Evolutionary conservation across 257 asterid genomes (phyloP).

Genomic region (Nyctanthes arbortristis): DNA sequence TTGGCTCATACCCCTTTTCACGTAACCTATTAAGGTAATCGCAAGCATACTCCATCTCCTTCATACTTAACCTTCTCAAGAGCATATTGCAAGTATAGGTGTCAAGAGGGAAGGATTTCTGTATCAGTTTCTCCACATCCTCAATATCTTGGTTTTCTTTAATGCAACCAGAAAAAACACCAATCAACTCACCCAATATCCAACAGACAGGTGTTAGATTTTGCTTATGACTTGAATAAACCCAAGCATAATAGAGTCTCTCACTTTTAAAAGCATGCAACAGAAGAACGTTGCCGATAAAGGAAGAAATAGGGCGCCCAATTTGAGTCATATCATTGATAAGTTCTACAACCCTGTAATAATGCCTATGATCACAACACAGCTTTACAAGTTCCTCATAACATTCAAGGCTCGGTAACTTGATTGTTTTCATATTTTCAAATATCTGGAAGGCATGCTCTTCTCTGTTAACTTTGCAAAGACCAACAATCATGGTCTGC

Average conservation of each 20-base stretch:
- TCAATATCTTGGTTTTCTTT: constrained; percentile 37
- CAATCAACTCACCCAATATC: constrained; percentile 63
- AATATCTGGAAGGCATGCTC: constrained; percentile 48
- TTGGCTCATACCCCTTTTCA: constrained; percentile 64
- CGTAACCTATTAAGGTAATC: constrained; percentile 39
- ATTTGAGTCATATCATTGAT: constrained; percentile 56
- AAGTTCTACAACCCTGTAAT: constrained; percentile 46
- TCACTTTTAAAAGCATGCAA: constrained; percentile 54
- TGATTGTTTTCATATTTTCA: constrained; percentile 44
- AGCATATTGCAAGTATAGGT: constrained; percentile 65
- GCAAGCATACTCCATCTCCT: constrained; percentile 44
- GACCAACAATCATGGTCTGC: constrained; percentile 60
- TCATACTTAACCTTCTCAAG: constrained; percentile 54
- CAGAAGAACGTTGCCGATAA: constrained; percentile 75
- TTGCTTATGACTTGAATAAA: constrained; percentile 28
- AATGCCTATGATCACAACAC: constrained; percentile 45
- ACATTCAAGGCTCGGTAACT: constrained; percentile 58
- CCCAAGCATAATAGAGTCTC: constrained; percentile 48
- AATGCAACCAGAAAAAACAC: constrained; percentile 55
- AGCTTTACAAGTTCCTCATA: constrained; percentile 75
- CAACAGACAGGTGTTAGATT: constrained; percentile 42
- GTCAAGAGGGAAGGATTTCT: constrained; percentile 55
- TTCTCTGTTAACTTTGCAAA: constrained; percentile 49
- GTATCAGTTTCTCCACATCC: constrained; percentile 51
- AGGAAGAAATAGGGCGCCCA: constrained; percentile 68